phyloP scores from a whole-genome alignment of 345 rosid genomes.

The Clarkia xantiana region DNA sequence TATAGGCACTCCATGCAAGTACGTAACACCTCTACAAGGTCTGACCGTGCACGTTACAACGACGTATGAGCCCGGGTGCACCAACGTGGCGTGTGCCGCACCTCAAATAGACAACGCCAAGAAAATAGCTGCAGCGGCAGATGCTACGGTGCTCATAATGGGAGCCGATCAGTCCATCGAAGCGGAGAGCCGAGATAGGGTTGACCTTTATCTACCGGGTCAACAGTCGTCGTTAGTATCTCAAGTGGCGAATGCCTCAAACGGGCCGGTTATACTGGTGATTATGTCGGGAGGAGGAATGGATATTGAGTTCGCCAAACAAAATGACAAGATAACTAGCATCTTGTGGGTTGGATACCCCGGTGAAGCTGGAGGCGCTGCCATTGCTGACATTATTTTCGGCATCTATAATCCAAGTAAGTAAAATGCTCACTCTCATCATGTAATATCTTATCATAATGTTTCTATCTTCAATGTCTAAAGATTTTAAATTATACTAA shows the following conservation, averaged over 20 bases:
- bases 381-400: conserved; percentile 69
- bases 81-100: conserved; percentile 46
- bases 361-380: conserved; percentile 90
- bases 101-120: conserved; percentile 49
- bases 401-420: conserved; percentile 80
- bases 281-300: conserved; percentile 94
- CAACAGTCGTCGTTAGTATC: conserved; percentile 50
- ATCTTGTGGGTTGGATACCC: conserved; percentile 95
- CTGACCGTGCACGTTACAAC: conserved; percentile 42
- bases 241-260: conserved; percentile 51
- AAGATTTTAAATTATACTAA: no score
- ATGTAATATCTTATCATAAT: no score
- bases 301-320: conserved; percentile 63
- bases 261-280: conserved; percentile 79
- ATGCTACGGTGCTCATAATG: conserved; percentile 62
- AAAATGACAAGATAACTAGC: conserved; percentile 39
- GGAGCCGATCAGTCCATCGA: conserved; percentile 76
- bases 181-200: conserved; percentile 54
- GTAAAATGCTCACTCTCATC: not conserved
- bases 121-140: conserved; percentile 42
- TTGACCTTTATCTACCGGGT: conserved; percentile 59
- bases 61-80: conserved; percentile 53
- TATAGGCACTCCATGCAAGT: conserved; percentile 73
- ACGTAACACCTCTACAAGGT: conserved; percentile 75
- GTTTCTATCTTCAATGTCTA: no score